Evolutionary conservation across 345 rosid species (phyloP).

Genomic region (Dovyalis caffra): DNA sequence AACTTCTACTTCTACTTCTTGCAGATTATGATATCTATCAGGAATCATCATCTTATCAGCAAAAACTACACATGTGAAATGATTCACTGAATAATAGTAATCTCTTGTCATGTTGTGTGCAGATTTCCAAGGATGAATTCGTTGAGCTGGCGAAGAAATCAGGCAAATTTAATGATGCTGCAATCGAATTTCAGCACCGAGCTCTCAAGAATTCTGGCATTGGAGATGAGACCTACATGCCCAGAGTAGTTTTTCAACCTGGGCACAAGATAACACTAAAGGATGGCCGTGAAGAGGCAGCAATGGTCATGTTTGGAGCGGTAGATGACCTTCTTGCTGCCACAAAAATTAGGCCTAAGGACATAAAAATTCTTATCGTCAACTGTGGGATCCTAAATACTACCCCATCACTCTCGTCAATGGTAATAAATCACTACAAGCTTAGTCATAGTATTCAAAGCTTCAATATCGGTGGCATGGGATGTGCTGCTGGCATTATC

Average conservation of each 20-base stretch:
- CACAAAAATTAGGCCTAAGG: slow-evolving; percentile 47
- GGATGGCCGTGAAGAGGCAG: slow-evolving; percentile 73
- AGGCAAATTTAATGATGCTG: slow-evolving; percentile 49
- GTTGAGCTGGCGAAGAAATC: slow-evolving; percentile 51
- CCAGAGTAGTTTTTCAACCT: slow-evolving; percentile 47
- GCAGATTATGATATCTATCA: no score
- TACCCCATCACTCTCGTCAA: slow-evolving; percentile 64
- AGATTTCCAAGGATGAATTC: slow-evolving; percentile 63
- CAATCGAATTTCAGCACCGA: slow-evolving; percentile 51
- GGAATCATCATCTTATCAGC: not conserved
- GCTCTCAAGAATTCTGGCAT: slow-evolving; percentile 55
- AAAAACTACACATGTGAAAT: not conserved
- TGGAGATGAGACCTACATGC: slow-evolving; percentile 72
- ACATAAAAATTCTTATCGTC: slow-evolving; percentile 54
- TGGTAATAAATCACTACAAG: slow-evolving; percentile 73
- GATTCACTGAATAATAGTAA: not conserved
- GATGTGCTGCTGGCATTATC: slow-evolving; percentile 71
- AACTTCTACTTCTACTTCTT: not conserved
- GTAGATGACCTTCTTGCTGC: slow-evolving; percentile 54
- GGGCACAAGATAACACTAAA: slow-evolving; percentile 33
- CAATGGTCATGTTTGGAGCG: slow-evolving; percentile 62
- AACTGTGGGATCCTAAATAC: slow-evolving; percentile 73
- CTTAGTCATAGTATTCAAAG: slow-evolving; percentile 55
- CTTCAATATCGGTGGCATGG: slow-evolving; percentile 85
- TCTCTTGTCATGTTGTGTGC: not conserved